A percentile compares a stretch with the other conserved stretches of the same genome.
phyloP scores from a whole-genome alignment of 1,284 basidiomycete genomes.

The Malassezia restricta region DNA sequence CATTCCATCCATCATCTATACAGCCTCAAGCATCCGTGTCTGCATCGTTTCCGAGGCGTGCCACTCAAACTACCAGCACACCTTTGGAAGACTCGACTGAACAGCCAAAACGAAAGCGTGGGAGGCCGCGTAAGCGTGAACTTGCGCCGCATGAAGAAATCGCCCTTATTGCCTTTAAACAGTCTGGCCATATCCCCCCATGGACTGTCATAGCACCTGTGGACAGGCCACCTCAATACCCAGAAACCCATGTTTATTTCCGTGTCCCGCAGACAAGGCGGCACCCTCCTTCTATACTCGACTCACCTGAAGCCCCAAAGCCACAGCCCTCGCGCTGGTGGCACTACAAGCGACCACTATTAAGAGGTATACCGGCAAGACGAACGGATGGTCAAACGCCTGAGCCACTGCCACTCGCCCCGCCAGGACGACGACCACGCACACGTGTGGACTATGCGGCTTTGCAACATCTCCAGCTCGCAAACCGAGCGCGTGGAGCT shows the following conservation, averaged over 20 bases:
- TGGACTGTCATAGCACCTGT: neutral
- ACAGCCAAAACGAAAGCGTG: constrained; percentile 5
- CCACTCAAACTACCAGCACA: too few species aligned
- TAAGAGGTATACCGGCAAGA: neutral
- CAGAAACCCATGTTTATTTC: constrained; percentile 14
- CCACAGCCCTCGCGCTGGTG: constrained; percentile 2
- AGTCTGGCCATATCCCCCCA: neutral
- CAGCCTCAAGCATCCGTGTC: neutral
- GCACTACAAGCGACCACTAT: constrained; percentile 7
- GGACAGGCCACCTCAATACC: constrained; percentile 13
- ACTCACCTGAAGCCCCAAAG: constrained; percentile 4
- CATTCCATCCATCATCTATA: too few species aligned
- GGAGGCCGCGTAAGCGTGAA: constrained; percentile 11
- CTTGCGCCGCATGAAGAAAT: neutral
- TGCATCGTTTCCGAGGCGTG: too few species aligned
- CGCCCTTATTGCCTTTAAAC: constrained; percentile 2
- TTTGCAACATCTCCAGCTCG: constrained; percentile 11
- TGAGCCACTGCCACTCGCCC: constrained; percentile 8
- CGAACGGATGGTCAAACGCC: constrained; percentile 1
- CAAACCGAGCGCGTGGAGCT: constrained; percentile 3
- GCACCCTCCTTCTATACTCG: neutral
- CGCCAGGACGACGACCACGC: neutral
- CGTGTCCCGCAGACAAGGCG: neutral
- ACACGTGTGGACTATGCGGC: constrained; percentile 4
- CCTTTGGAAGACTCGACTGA: neutral